Evolutionary conservation across 306 rosid genomes (phyloP).

Genomic region (Vachellia collinsii): DNA sequence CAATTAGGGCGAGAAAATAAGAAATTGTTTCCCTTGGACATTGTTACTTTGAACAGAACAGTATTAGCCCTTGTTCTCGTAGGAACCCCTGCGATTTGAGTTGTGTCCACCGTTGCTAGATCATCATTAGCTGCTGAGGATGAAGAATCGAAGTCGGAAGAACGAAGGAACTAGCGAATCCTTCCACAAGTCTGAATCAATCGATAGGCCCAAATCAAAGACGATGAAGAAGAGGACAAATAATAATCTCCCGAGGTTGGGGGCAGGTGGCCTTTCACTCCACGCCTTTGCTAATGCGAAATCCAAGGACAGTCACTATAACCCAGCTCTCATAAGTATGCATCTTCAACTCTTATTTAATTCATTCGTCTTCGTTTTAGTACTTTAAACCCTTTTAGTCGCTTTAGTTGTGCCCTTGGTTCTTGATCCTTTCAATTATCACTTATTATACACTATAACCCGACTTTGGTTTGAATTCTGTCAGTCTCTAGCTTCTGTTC

Average conservation of each 20-base stretch:
- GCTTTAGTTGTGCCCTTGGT: not conserved
- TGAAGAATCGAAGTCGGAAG: slow-evolving; percentile 49
- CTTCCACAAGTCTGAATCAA: slow-evolving; percentile 31
- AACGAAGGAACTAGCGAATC: slow-evolving; percentile 34
- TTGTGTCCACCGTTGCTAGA: not conserved
- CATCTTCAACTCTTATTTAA: not conserved
- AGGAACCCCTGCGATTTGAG: not conserved
- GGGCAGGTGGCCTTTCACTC: slow-evolving; percentile 72
- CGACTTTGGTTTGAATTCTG: not conserved
- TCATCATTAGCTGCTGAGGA: slow-evolving; percentile 1
- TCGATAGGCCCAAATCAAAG: slow-evolving; percentile 23
- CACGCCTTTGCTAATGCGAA: slow-evolving; percentile 64
- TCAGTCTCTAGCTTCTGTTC: not conserved
- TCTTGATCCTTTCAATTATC: not conserved
- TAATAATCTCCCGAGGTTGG: slow-evolving; percentile 55
- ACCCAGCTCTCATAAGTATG: slow-evolving; percentile 82
- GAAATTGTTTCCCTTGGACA: too few relatives aligned
- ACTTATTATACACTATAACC: not conserved
- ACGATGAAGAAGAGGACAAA: slow-evolving; percentile 37
- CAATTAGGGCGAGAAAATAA: not conserved
- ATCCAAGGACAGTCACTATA: slow-evolving; percentile 59
- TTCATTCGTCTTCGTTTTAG: not conserved
- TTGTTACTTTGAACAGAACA: not conserved
- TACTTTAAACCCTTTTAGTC: not conserved
- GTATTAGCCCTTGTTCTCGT: not conserved